phyloP scores from a whole-genome alignment of 805 yeast species.

The Sugiyamaella qingdaonensis region DNA sequence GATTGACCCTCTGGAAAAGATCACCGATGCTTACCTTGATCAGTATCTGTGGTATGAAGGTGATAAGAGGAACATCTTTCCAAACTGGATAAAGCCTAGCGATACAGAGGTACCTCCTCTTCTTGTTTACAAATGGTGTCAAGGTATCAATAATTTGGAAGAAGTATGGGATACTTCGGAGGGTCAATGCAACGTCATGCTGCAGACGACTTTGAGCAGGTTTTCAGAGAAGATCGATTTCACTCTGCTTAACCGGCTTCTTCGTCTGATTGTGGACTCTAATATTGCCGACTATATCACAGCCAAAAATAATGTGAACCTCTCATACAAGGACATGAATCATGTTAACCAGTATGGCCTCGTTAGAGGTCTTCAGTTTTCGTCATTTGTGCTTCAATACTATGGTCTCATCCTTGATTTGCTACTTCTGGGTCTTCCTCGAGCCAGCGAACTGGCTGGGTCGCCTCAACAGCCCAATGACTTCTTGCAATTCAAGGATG shows the following conservation, averaged over 20 bases:
- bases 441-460: constrained; percentile 88
- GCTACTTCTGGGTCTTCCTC: constrained; percentile 73
- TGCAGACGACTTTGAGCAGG: constrained; percentile 70
- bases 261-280: constrained; percentile 79
- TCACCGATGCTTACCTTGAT: constrained; percentile 92
- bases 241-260: constrained; percentile 74
- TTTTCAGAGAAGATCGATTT: constrained; percentile 84
- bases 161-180: constrained; percentile 72
- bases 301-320: constrained; percentile 77
- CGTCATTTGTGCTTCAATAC: constrained; percentile 84
- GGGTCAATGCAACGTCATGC: constrained; percentile 77
- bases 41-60: constrained; percentile 97
- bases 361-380: constrained; percentile 82
- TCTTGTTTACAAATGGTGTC: constrained; percentile 89
- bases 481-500: constrained; percentile 66
- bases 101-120: constrained; percentile 92
- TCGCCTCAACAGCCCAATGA: constrained; percentile 64
- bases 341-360: constrained; percentile 87
- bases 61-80: constrained; percentile 79
- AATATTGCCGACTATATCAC: constrained; percentile 91
- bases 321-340: constrained; percentile 91
- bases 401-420: constrained; percentile 85
- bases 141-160: constrained; percentile 75
- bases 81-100: constrained; percentile 94
- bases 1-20: constrained; percentile 88